phyloP scores from a whole-genome alignment of 305 asterid species.

The Fraxinus baroniana region DNA sequence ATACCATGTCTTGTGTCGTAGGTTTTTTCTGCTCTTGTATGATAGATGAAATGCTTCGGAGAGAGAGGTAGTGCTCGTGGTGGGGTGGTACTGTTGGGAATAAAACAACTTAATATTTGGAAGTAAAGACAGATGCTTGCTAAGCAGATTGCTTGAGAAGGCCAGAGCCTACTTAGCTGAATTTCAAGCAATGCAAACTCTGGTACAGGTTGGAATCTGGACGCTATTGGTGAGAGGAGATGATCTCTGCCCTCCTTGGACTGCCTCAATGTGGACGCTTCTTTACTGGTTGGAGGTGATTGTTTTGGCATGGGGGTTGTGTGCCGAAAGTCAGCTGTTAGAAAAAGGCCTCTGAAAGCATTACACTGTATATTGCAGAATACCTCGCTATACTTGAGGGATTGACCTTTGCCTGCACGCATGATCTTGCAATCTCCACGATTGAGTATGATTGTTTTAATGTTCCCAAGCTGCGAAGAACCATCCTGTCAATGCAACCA shows the following conservation, averaged over 20 bases:
- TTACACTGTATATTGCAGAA: too few species aligned
- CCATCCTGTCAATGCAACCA: too few species aligned
- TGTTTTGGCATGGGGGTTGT: too few species aligned
- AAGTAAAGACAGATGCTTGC: neutral
- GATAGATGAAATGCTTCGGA: neutral
- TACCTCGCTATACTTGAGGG: too few species aligned
- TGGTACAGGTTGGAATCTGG: neutral
- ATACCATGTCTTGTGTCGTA: neutral
- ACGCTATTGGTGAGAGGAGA: neutral
- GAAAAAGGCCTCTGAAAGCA: too few species aligned
- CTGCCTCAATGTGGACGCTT: neutral
- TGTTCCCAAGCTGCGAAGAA: too few species aligned
- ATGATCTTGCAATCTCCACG: too few species aligned
- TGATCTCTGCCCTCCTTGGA: neutral
- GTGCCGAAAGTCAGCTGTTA: too few species aligned
- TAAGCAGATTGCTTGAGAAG: neutral
- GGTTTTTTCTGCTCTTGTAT: neutral
- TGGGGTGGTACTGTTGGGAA: neutral
- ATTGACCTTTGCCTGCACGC: too few species aligned
- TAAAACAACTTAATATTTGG: neutral
- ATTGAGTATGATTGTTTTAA: too few species aligned
- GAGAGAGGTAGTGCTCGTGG: too few species aligned
- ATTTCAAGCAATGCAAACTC: neutral
- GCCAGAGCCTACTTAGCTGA: neutral
- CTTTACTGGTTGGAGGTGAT: too few species aligned